Evolutionary conservation across 805 yeast genomes (phyloP).

Genomic region (Pichia insulana): DNA sequence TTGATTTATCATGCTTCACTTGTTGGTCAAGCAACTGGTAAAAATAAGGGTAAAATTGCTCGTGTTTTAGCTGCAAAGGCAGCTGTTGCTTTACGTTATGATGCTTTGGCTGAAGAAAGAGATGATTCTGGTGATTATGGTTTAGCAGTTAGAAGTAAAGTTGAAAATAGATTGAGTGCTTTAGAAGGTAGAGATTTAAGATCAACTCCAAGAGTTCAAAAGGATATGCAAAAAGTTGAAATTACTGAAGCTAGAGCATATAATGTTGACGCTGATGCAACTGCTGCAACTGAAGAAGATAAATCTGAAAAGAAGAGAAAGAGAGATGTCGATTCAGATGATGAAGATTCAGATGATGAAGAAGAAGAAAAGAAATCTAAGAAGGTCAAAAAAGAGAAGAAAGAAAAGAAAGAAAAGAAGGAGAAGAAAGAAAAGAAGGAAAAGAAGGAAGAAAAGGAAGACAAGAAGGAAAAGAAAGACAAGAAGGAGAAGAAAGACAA

Average conservation of each 20-base stretch:
- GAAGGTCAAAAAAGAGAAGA: conserved; percentile 17
- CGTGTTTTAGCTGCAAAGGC: conserved; percentile 98
- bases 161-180: conserved; percentile 88
- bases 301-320: conserved; percentile 16
- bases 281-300: conserved; percentile 12
- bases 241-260: conserved; percentile 79
- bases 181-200: conserved; percentile 95
- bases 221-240: conserved; percentile 80
- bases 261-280: conserved; percentile 84
- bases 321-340: conserved; percentile 24
- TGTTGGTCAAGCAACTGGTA: conserved; percentile 96
- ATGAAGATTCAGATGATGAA: conserved; percentile 18
- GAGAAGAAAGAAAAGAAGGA: conserved; percentile 18
- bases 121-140: conserved; percentile 95
- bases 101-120: conserved; percentile 94
- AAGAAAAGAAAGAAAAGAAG: conserved; percentile 18
- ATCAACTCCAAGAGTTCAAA: conserved; percentile 75
- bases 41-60: conserved; percentile 98
- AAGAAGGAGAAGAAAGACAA: conserved; percentile 23
- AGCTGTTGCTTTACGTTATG: conserved; percentile 92
- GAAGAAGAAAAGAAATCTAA: conserved; percentile 18
- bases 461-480: conserved; percentile 27
- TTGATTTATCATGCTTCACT: conserved; percentile 92
- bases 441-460: conserved; percentile 25
- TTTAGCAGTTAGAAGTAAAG: conserved; percentile 81